Base-by-base conservation (phyloP, 305 asterid species). In the Fraxinus greggii region DNA sequence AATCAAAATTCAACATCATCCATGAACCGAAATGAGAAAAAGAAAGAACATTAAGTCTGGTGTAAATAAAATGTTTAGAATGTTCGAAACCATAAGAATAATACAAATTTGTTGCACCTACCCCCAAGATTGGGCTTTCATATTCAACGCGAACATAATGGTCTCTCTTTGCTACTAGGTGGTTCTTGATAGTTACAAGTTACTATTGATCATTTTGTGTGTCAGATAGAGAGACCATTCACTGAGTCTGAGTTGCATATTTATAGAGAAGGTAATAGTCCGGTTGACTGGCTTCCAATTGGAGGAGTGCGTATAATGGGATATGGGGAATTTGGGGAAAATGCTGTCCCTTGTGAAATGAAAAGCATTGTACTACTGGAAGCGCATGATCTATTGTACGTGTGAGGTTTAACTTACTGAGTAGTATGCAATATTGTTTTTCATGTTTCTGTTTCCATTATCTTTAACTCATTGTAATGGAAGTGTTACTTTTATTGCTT, bases 1-100 rank as follows among this genome's bases (percentile, higher is more conserved):
- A 95, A 95, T 97, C 97, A 95, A 76, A 95, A 93, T 90, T 95
- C 98, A 1, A 93, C 97, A 83, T 95, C 99, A 82, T 93, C 97
- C 26, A 95, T 94, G 26, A 95, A 86, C 98, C 93, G 87, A 21
- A 29, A 65, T 17, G 36, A 51, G 33, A 70, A 13, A 15, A 56
- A 13, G 59, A 42, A 45, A 48, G 23, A 81, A 32, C 38, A 28
- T 67, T 29, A 5, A 12, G 19, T 29, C 3, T 28, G 31, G 74
- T 3, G 56, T 45, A 45, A 13, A 45, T 45, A 45, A 13, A 10
- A 67, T 26, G 59, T 48, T 51, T 17, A 17, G 61, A 51, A 51
- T 51, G 61, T 15, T 48, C 7, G 23, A 48, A 48, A 48, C 61
- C 61, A 48, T 15, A 15, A 48, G 61, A 48, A 15, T 59, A 24